Conservation (phyloP, 2,329 filamentous ascomycete genomes). For the Fusarium buxicola region DNA sequence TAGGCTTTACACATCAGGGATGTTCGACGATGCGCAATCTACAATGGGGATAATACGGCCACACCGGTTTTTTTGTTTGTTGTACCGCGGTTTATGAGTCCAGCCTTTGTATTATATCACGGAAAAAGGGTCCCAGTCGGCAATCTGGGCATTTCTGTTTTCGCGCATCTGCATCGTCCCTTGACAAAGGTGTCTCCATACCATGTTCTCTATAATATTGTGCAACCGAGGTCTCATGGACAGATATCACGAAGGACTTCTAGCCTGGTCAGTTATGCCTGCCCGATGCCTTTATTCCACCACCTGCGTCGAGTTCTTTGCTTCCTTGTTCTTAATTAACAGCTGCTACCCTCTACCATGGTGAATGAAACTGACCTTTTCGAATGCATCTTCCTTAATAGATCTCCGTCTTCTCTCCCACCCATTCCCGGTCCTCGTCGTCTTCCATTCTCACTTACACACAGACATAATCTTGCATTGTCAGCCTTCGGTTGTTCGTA, state of each 20-base stretch:
- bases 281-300: too few species aligned
- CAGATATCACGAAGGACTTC: background rate
- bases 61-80: conserved; percentile 45
- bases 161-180: conserved; percentile 18
- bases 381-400: too few species aligned
- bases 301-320: too few species aligned
- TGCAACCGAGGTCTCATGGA: conserved; percentile 1
- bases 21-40: conserved; percentile 41
- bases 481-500: too few species aligned
- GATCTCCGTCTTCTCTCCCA: too few species aligned
- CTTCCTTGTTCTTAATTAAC: too few species aligned
- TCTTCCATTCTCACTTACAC: too few species aligned
- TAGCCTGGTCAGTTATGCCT: too few species aligned
- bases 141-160: conserved; percentile 43
- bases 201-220: background rate
- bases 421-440: too few species aligned
- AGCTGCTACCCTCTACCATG: too few species aligned
- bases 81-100: conserved; percentile 45
- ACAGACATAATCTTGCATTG: too few species aligned
- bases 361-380: too few species aligned
- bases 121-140: conserved; percentile 44
- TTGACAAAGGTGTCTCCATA: background rate
- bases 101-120: conserved; percentile 50
- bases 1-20: conserved; percentile 37
- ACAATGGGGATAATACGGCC: conserved; percentile 44